A percentile compares a stretch with the other conserved stretches of the same genome.
Conservation (phyloP, 2,329 filamentous ascomycete genomes). For the Fusarium siculi region DNA sequence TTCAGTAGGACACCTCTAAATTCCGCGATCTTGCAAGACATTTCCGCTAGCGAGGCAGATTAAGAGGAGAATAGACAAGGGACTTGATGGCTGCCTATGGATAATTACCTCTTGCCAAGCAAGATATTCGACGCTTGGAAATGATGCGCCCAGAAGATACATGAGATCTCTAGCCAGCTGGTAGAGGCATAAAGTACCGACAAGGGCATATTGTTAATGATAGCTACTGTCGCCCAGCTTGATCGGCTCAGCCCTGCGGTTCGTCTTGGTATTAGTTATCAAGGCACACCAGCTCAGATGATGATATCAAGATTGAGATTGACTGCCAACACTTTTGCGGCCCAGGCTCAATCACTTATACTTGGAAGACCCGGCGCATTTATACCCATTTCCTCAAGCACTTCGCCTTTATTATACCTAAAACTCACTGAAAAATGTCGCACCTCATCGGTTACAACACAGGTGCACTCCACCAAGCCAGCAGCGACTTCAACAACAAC, state of each 20-base stretch:
- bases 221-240: background rate
- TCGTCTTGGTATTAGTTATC: background rate
- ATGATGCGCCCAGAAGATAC: background rate
- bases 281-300: background rate
- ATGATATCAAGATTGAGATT: background rate
- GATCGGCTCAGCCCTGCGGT: background rate
- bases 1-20: background rate
- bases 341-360: background rate
- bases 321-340: background rate
- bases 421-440: slow-evolving; percentile 11
- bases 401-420: background rate
- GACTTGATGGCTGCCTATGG: slow-evolving; percentile 1
- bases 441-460: slow-evolving; percentile 27
- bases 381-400: background rate
- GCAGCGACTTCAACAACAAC: background rate
- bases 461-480: slow-evolving; percentile 17
- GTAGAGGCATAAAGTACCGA: background rate
- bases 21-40: slow-evolving; percentile 15
- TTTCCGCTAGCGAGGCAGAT: slow-evolving; percentile 24
- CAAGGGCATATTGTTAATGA: background rate
- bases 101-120: slow-evolving; percentile 13
- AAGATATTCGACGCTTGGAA: background rate
- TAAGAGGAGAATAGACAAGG: background rate
- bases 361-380: background rate
- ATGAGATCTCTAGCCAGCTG: background rate